Evolutionary conservation across 306 rosid species (phyloP), one percentile per base, ranked within the genome.

Genomic region (Spatholobus suberectus): DNA sequence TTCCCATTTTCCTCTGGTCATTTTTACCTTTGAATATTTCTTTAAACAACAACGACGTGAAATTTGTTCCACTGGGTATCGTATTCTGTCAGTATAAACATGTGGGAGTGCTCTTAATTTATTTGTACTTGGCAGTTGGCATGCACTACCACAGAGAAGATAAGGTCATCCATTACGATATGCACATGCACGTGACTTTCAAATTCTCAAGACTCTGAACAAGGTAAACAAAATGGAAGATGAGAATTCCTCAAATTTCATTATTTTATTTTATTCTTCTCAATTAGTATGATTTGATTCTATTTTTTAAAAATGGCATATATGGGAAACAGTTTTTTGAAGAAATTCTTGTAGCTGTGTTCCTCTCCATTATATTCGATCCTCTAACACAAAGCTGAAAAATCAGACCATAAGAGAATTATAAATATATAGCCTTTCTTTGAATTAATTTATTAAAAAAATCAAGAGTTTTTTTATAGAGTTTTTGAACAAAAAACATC

Each of bases 51-150:
- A 78, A 78, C 9, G 46, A 61, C 68, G 66, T 68, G 85, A 76
- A 47, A 63, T 83, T 61, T 86, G 83, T 79, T 77, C 20, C 21
- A 77, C 20, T 44, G 38, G 80, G 81, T 78, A 82, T 81, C 81
- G 78, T 76, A 80, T 83, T 71, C 85, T 77, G 90, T 81, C 90
- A 81, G 85, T 73, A 68, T 58, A 76, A 82, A 84, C 84, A 77
- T 84, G 86, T 77, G 86, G 52, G 63, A 58, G 81, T 62, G 83
- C 32, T 17, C 29, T 72, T 78, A 63, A 58, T 67, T 65, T 73
- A 75, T 58, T 63, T 29, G 75, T 70, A 59, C 82, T 76, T 35
- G 81, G 76, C 78, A 67, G 79, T 76, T 79, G 84, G 83, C 86
- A 74, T 44, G 88, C 88, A 85, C 86, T 63, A 40, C 71, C 57